phyloP scores from a whole-genome alignment of 192 early-diverging fungal species.

The Coemansia sp. region DNA sequence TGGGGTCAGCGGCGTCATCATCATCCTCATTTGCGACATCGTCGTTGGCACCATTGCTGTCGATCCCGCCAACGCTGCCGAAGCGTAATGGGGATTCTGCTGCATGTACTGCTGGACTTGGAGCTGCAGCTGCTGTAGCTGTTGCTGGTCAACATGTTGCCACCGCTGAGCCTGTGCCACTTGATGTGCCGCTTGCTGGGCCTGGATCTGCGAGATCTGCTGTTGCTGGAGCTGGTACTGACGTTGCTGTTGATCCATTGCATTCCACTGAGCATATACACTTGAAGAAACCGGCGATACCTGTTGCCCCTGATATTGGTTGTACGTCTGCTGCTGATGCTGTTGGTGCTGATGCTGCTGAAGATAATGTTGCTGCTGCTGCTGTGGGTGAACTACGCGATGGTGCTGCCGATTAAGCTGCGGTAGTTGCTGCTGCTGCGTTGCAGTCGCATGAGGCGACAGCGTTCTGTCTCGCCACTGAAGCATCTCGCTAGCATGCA shows the following conservation, averaged over 20 bases:
- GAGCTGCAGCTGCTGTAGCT: not conserved
- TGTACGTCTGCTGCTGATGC: not conserved
- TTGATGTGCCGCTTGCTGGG: too few species aligned
- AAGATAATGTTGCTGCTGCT: conserved; percentile 5
- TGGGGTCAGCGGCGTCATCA: not conserved
- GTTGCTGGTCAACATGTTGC: not conserved
- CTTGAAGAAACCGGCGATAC: too few species aligned
- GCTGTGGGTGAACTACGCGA: not conserved
- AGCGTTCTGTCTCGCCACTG: not conserved
- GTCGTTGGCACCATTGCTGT: not conserved
- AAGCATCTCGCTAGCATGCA: not conserved
- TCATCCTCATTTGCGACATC: not conserved
- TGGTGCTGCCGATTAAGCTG: not conserved
- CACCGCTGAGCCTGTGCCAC: too few species aligned
- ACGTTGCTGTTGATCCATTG: not conserved
- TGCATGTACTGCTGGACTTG: not conserved
- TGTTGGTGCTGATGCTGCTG: conserved; percentile 2
- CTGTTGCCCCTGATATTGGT: not conserved
- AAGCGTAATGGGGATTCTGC: not conserved
- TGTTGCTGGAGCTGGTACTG: not conserved
- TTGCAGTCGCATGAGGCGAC: not conserved
- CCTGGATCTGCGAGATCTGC: not conserved
- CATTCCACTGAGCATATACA: not conserved
- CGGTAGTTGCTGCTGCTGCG: not conserved
- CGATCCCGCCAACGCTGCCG: not conserved